Conservation (phyloP, 208 protist genomes). For the Acanthamoeba royreba region DNA sequence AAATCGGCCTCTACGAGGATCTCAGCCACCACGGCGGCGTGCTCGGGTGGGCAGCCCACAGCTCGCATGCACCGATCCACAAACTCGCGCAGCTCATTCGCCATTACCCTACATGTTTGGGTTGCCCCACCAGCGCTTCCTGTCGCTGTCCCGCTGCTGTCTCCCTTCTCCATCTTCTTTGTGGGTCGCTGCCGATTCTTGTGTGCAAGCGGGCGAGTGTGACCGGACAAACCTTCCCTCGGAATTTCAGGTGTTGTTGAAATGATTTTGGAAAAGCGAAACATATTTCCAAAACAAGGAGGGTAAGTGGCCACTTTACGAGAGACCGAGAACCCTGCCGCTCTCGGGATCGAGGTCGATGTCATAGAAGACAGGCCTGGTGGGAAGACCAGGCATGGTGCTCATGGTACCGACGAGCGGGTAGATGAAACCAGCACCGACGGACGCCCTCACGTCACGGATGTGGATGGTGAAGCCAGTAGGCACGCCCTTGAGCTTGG, state of each 20-base stretch:
- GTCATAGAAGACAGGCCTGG: conserved; percentile 92
- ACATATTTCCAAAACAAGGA: too few relatives aligned
- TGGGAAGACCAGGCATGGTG: conserved; percentile 84
- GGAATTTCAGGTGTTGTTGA: too few relatives aligned
- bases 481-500: conserved; percentile 87
- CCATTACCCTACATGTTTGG: too few relatives aligned
- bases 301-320: too few relatives aligned
- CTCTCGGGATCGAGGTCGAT: conserved; percentile 91
- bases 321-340: conserved; percentile 38
- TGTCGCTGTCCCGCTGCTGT: too few relatives aligned
- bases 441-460: conserved; percentile 89
- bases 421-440: conserved; percentile 94
- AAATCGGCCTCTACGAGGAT: conserved; percentile 61
- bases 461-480: conserved; percentile 87
- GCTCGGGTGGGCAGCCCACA: neutral
- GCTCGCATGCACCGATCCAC: conserved; percentile 8
- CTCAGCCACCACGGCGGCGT: conserved; percentile 39
- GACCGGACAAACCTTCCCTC: too few relatives aligned
- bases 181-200: too few relatives aligned
- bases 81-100: neutral
- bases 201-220: too few relatives aligned
- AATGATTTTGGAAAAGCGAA: too few relatives aligned
- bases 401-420: conserved; percentile 86
- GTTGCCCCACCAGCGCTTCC: too few relatives aligned
- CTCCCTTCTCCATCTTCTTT: too few relatives aligned